A percentile compares a stretch with the other conserved stretches of the same genome.
Evolutionary conservation across 345 rosid genomes (phyloP).

Genomic region (Acer campestre): DNA sequence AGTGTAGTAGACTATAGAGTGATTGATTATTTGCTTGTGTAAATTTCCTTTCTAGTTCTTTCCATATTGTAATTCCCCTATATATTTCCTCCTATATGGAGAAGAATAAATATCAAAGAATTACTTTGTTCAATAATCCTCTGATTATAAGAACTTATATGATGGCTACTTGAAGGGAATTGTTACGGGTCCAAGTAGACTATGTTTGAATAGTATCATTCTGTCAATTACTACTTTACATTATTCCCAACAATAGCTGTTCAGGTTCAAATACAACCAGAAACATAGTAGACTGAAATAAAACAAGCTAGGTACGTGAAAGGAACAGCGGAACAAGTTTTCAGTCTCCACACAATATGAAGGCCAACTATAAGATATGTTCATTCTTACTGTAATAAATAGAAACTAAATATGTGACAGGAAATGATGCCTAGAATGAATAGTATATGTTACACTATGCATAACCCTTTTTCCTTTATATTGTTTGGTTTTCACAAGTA

Average conservation of each 20-base stretch:
- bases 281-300: background rate
- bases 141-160: background rate
- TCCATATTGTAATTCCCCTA: too few species aligned
- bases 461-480: too few species aligned
- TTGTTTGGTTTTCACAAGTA: too few species aligned
- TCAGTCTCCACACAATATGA: background rate
- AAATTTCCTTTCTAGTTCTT: too few species aligned
- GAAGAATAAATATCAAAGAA: too few species aligned
- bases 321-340: background rate
- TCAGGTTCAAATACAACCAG: slow-evolving; percentile 3
- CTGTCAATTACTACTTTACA: background rate
- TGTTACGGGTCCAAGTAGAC: background rate
- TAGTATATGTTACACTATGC: background rate
- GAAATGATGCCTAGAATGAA: background rate
- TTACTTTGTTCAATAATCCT: background rate
- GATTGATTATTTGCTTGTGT: too few species aligned
- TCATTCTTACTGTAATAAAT: background rate
- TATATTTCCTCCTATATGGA: too few species aligned
- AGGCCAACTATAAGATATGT: background rate
- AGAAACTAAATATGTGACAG: background rate
- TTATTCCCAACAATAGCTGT: background rate
- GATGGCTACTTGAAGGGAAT: background rate
- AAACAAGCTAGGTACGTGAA: background rate
- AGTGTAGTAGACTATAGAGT: too few species aligned
- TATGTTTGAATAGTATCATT: background rate